Percentiles rank a stretch among this genome's conserved stretches.
Evolutionary conservation across 441 rosid species (phyloP).

Genomic region (Dalechampia spathulata): DNA sequence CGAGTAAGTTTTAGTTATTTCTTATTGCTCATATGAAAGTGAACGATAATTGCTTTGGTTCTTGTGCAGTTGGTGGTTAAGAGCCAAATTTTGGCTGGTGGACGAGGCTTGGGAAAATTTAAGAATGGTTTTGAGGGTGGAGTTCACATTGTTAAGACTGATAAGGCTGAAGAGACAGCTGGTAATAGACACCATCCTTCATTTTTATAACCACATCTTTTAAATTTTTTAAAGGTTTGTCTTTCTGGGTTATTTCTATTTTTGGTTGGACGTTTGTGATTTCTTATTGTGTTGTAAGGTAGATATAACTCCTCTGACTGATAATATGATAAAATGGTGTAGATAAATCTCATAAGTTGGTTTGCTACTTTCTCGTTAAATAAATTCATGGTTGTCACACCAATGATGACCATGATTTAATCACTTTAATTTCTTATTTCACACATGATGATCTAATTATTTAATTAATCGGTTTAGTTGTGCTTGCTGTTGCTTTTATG

Average conservation of each 20-base stretch:
- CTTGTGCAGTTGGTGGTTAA: constrained; percentile 81
- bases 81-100: constrained; percentile 98
- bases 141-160: constrained; percentile 81
- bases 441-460: too few species aligned
- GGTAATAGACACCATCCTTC: constrained; percentile 32
- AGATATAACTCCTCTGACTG: neutral
- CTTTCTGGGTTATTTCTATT: neutral
- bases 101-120: constrained; percentile 91
- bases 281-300: neutral
- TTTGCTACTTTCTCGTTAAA: too few species aligned
- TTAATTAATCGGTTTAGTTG: too few species aligned
- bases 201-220: neutral
- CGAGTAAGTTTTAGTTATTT: too few species aligned
- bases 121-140: constrained; percentile 86
- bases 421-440: too few species aligned
- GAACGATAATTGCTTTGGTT: constrained; percentile 13
- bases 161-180: constrained; percentile 69
- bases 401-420: too few species aligned
- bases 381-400: too few species aligned
- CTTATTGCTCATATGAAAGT: neutral
- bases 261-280: neutral
- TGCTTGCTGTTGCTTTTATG: neutral
- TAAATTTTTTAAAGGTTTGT: neutral
- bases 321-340: neutral
- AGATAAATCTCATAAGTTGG: neutral